Percentiles rank a stretch among this genome's conserved stretches.
Conservation (phyloP, 2,329 filamentous ascomycete genomes). For the Talaromyces sp. region DNA sequence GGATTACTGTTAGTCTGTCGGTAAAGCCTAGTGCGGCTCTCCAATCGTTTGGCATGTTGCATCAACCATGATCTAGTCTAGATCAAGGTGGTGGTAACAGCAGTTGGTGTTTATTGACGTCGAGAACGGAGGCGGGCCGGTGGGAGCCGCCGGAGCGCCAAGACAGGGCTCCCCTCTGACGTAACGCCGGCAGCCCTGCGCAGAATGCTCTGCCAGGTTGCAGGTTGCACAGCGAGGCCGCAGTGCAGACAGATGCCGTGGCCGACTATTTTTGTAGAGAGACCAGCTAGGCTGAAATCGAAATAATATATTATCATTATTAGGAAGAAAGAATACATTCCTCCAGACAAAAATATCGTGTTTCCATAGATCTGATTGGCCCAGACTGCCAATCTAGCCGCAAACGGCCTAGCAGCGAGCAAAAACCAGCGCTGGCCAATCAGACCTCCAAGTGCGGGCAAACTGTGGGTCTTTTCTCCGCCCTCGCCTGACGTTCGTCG, state of each 20-base stretch:
- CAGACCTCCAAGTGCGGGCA: not conserved
- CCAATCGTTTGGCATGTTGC: slow-evolving; percentile 37
- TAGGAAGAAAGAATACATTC: not conserved
- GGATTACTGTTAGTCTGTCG: slow-evolving; percentile 59
- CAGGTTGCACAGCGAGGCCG: not conserved
- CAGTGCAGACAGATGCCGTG: not conserved
- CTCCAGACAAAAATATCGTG: not conserved
- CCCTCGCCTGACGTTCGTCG: not conserved
- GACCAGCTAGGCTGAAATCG: not conserved
- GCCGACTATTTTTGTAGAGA: not conserved
- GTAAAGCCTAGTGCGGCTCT: slow-evolving; percentile 50
- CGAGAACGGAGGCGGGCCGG: not conserved
- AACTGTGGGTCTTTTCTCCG: not conserved
- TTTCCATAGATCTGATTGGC: not conserved
- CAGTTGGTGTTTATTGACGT: not conserved
- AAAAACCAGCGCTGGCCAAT: not conserved
- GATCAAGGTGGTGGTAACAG: not conserved
- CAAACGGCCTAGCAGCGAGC: not conserved
- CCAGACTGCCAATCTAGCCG: not conserved
- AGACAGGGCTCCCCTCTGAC: not conserved
- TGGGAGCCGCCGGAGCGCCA: not conserved
- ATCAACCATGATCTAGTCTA: not conserved
- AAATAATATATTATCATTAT: not conserved
- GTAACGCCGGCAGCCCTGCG: not conserved
- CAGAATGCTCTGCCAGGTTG: not conserved